A percentile compares a stretch with the other conserved stretches of the same genome.
Evolutionary conservation across 495 filamentous ascomycete species (phyloP).

Genomic region (Chaetomium tenue): DNA sequence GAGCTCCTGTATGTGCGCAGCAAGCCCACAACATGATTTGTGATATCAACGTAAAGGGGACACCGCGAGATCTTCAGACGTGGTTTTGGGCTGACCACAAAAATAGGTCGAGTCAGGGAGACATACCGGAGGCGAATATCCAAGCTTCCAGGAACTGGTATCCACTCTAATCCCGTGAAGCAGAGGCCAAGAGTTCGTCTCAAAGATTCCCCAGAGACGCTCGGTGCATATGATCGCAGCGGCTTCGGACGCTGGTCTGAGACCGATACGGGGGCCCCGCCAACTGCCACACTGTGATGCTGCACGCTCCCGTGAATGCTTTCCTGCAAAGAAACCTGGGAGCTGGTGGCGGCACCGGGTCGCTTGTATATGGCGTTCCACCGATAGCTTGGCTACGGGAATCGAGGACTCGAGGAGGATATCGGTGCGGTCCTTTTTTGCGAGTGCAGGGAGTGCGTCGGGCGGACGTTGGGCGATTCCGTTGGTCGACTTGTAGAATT

Average conservation of each 20-base stretch:
- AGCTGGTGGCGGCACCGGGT: conserved; percentile 18
- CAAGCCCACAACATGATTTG: background rate
- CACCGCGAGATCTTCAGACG: background rate
- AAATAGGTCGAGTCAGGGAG: background rate
- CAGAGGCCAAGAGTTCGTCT: conserved; percentile 17
- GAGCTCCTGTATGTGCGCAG: background rate
- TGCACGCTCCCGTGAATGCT: conserved; percentile 30
- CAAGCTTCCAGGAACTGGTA: background rate
- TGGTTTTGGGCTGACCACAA: too few relatives aligned
- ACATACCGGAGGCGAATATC: conserved; percentile 6
- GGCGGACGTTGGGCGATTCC: conserved; percentile 21
- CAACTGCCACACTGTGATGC: conserved; percentile 22
- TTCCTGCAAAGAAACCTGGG: conserved; percentile 5
- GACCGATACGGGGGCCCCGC: background rate
- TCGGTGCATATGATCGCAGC: background rate
- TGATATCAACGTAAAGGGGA: background rate
- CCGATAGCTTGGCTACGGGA: background rate
- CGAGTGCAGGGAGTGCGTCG: conserved; percentile 8
- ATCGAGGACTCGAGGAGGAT: background rate
- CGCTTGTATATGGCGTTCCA: background rate
- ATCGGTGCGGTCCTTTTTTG: background rate
- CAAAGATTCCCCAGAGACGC: background rate
- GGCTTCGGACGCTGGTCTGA: background rate
- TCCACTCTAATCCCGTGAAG: conserved; percentile 11
- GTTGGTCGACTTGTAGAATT: background rate